Conservation (phyloP, 176 grass and related monocot genomes). For the Hsuehochloa calcarea region DNA sequence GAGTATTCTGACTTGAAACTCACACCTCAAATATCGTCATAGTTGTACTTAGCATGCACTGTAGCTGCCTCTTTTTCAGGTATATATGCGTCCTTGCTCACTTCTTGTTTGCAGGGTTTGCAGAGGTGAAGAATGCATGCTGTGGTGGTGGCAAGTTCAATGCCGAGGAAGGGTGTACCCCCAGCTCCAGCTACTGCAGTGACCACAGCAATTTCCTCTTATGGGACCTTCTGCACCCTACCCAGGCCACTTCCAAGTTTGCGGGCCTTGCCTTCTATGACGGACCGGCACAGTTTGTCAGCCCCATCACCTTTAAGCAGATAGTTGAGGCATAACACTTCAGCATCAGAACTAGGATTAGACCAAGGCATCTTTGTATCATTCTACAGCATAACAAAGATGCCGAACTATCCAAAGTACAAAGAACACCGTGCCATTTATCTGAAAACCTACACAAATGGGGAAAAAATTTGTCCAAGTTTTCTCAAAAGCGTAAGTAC, state of each 20-base stretch:
- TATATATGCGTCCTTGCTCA: neutral
- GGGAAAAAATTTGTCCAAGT: constrained; percentile 23
- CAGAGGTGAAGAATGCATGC: constrained; percentile 67
- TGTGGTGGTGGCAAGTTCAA: constrained; percentile 63
- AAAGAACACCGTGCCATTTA: neutral
- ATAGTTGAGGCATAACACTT: constrained; percentile 33
- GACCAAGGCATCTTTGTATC: constrained; percentile 6
- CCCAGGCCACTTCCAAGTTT: constrained; percentile 49
- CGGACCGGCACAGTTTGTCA: constrained; percentile 34
- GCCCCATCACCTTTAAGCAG: constrained; percentile 62
- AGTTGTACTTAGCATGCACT: neutral
- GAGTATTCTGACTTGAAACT: neutral
- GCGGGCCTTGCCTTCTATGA: constrained; percentile 41
- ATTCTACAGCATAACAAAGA: neutral
- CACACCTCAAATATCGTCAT: neutral
- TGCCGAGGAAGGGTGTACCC: constrained; percentile 46
- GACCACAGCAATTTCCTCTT: constrained; percentile 54
- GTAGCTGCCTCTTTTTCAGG: neutral
- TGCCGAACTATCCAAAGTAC: neutral
- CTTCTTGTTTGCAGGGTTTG: constrained; percentile 34
- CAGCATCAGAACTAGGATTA: neutral
- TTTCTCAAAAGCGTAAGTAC: constrained; percentile 22
- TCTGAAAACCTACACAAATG: constrained; percentile 12
- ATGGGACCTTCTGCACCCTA: constrained; percentile 62
- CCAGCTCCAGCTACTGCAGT: constrained; percentile 52